Conservation (phyloP, 768 basidiomycete species). For the Mycena vulgaris region DNA sequence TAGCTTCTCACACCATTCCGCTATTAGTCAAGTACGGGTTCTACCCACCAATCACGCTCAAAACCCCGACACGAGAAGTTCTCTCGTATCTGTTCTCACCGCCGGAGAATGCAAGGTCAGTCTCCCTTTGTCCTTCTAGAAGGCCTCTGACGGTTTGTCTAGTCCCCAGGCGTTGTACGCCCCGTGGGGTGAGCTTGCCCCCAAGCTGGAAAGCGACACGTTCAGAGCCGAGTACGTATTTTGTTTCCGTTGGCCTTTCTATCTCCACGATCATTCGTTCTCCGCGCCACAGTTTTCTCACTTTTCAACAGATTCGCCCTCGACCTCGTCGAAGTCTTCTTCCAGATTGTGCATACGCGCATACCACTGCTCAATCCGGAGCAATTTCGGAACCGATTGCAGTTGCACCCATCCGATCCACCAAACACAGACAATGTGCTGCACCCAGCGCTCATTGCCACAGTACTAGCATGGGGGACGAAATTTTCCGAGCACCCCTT, state of each 20-base stretch:
- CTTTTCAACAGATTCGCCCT: constrained; percentile 79
- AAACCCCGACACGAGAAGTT: constrained; percentile 76
- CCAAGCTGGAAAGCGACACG: constrained; percentile 77
- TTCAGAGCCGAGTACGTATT: constrained; percentile 88
- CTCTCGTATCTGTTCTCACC: constrained; percentile 83
- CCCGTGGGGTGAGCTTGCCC: constrained; percentile 83
- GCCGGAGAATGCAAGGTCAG: constrained; percentile 68
- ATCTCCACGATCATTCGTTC: constrained; percentile 34
- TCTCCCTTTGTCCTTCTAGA: constrained; percentile 40
- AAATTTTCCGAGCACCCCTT: constrained; percentile 95
- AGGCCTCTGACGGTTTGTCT: constrained; percentile 44
- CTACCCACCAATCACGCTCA: constrained; percentile 66
- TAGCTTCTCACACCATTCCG: constrained; percentile 50
- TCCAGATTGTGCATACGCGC: constrained; percentile 92
- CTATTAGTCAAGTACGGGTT: constrained; percentile 66
- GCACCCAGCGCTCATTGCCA: constrained; percentile 86
- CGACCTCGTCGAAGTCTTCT: constrained; percentile 95
- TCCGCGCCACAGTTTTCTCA: constrained; percentile 28
- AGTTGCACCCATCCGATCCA: constrained; percentile 50
- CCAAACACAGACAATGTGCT: constrained; percentile 54
- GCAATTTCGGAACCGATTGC: constrained; percentile 83
- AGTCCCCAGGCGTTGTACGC: constrained; percentile 63
- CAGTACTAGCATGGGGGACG: constrained; percentile 92
- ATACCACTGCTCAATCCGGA: constrained; percentile 89
- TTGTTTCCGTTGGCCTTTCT: neutral